Percentiles rank a stretch among this genome's conserved stretches.
phyloP scores from a whole-genome alignment of 1,284 basidiomycete genomes.

The Hemileia vastatrix region DNA sequence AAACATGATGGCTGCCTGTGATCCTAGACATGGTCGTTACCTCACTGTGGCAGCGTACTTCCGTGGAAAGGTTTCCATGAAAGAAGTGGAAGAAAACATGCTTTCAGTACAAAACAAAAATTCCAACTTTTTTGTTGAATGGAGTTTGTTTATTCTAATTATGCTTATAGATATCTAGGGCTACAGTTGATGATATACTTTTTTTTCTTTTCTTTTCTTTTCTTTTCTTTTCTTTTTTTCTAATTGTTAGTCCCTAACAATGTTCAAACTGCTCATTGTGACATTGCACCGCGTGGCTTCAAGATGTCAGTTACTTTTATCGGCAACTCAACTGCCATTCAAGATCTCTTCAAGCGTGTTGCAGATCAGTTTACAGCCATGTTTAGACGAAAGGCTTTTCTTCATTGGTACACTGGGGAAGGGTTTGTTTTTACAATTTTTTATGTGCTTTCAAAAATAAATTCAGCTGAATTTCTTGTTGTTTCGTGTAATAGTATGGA shows the following conservation, averaged over 20 bases:
- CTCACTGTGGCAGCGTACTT: conserved; percentile 83
- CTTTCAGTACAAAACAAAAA: conserved; percentile 84
- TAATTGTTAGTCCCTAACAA: conserved; percentile 99
- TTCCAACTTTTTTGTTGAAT: conserved; percentile 85
- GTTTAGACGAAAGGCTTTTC: conserved; percentile 73
- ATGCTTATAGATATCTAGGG: conserved; percentile 47
- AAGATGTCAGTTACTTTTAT: conserved; percentile 62
- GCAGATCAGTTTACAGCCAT: conserved; percentile 60
- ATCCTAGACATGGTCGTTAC: conserved; percentile 76
- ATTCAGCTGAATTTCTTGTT: conserved; percentile 6
- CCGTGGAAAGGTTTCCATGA: conserved; percentile 98
- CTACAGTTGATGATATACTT: too few species aligned
- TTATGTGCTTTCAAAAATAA: conserved; percentile 23
- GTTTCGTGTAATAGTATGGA: conserved; percentile 46
- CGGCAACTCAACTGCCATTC: conserved; percentile 70
- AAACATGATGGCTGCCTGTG: conserved; percentile 95
- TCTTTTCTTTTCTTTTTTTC: conserved; percentile 66
- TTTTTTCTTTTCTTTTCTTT: conserved; percentile 47
- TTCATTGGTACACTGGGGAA: conserved; percentile 84
- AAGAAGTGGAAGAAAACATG: conserved; percentile 98
- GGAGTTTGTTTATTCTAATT: conserved; percentile 36
- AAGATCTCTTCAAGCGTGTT: conserved; percentile 79
- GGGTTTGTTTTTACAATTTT: conserved; percentile 54
- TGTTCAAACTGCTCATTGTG: conserved; percentile 28
- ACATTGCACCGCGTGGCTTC: conserved; percentile 23